phyloP scores from a whole-genome alignment of 768 basidiomycete genomes.

The Dacryopinax spathularia region DNA sequence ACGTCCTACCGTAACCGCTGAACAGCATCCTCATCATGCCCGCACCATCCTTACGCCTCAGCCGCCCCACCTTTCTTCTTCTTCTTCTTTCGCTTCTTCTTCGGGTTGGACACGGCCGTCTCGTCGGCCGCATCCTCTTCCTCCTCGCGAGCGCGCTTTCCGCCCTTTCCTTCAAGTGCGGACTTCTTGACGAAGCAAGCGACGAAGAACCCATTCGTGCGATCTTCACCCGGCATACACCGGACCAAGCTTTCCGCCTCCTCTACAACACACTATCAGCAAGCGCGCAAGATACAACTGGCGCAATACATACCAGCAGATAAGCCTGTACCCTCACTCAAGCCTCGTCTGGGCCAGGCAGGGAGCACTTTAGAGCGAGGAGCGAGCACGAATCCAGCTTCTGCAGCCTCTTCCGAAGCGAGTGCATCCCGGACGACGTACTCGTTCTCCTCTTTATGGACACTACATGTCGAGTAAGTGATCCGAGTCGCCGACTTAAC shows the following conservation, averaged over 20 bases:
- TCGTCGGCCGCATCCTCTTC: neutral
- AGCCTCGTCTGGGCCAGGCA: constrained; percentile 68
- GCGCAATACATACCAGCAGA: neutral
- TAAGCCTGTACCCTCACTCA: constrained; percentile 38
- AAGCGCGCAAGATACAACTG: neutral
- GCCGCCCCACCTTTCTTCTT: constrained; percentile 3
- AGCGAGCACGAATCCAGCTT: constrained; percentile 53
- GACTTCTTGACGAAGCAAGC: constrained; percentile 60
- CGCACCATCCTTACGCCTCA: too few species aligned
- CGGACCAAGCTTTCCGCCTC: constrained; percentile 50
- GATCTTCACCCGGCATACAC: constrained; percentile 68
- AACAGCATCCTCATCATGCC: too few species aligned
- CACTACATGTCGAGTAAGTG: constrained; percentile 96
- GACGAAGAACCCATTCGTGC: constrained; percentile 95
- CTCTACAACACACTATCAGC: constrained; percentile 23
- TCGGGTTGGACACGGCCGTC: neutral
- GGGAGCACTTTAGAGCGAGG: constrained; percentile 54
- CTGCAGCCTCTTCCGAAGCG: constrained; percentile 49
- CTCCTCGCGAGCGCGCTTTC: constrained; percentile 4
- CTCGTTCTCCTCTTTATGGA: constrained; percentile 86
- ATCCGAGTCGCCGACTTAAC: constrained; percentile 67
- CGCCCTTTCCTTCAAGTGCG: neutral
- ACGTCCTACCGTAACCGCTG: too few species aligned
- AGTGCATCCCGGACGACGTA: constrained; percentile 69
- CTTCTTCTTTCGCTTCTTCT: neutral